Base-by-base conservation (phyloP, 805 yeast genomes). In the Candida coleopterorum region DNA sequence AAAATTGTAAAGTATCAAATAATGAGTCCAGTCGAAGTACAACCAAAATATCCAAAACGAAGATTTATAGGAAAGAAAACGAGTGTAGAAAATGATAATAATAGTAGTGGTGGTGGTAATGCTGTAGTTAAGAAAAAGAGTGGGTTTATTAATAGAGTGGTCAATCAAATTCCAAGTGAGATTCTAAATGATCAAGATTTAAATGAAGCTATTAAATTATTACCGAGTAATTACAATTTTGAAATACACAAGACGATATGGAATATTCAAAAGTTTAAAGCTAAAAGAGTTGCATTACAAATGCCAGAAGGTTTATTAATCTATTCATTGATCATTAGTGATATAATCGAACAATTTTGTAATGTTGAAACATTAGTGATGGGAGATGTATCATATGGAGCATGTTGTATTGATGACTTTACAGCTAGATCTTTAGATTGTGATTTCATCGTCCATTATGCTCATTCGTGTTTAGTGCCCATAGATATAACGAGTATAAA, bases 311-410 rank as follows among this genome's bases (percentile, higher is more conserved):
- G 98, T 1, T 62, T 93, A 21, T 64, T 93, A 34, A 85, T 93
- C 1, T 93, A 89, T 55, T 81, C 97, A 0, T 70, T 95, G 42
- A 74, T 93, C 25, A 77, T 93, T n/a, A 74, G 95, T 4, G 98
- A 93, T 60, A 90, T 93, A 17, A 56, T 93, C 24, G 95, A 87
- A 52, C 96, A 89, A 58, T 90, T 93, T 49, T 89, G 97, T 56
- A 60, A 65, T 2, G 87, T 83, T 36, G 96, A 89, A 52, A 85
- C 89, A 0, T 68, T 93, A 1, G 93, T 90, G 2, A 93, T 93
- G 98, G 98, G 98, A 2, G 98, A 93, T 58, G 98, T 93, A 0
- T 86, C 97, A 0, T 93, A 93, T 53, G 98, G 98, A 29, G 98
- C 98, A 0, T 93, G 98, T 56, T 93, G 98, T 62, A 88, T 93